Base-by-base conservation (phyloP, 2,329 filamentous ascomycete genomes). In the Lasiodiplodia hormozganensis region DNA sequence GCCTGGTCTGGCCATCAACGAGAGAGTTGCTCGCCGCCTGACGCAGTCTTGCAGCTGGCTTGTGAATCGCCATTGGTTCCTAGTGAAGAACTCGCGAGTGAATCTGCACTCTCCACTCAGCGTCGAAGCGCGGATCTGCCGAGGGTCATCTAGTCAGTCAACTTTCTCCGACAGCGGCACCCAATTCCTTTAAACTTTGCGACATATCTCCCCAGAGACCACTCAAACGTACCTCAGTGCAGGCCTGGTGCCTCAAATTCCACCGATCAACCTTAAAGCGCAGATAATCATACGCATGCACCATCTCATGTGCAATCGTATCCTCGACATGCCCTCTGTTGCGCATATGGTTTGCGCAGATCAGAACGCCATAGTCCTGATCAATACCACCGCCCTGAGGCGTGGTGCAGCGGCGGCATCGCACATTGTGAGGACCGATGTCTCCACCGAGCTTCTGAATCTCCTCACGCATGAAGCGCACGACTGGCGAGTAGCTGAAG, bases 31-130 rank as follows among this genome's bases (percentile, higher is more conserved):
- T 73, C 96, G 85, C 76, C 88, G 84, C 70, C 94, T 87, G 65
- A 99, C 95, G 80, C 96, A 99, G 74, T 94, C 88, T 76, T 99
- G 96, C 79, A 98, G 91, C 78, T 98, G 95, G 77, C 96, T 91
- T 10, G 94, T 97, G 68, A 99, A 83, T 64, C 89, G 92, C 90
- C 91, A 97, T 79, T 98, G 94, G 60, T 91, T 90, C 73, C 93
- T 85, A 1, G 90, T 92, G 74, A 96, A 92, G 74, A 96, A 91
- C 80, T 99, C 95, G 74, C 92, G 87, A 4, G 89, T 87, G 88
- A 94, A 98, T 74, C 96, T 87, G 79, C 96, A 99, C 82, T 99
- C 96, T 73, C 96, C 96, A 75, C 92, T 96, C 67, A 99, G 85
- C 80, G 93, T 97, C 52, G 92, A 94, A 14, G 96, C 96, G 72